phyloP scores from a whole-genome alignment of 2,329 filamentous ascomycete species.

The Blastomyces parvus region DNA sequence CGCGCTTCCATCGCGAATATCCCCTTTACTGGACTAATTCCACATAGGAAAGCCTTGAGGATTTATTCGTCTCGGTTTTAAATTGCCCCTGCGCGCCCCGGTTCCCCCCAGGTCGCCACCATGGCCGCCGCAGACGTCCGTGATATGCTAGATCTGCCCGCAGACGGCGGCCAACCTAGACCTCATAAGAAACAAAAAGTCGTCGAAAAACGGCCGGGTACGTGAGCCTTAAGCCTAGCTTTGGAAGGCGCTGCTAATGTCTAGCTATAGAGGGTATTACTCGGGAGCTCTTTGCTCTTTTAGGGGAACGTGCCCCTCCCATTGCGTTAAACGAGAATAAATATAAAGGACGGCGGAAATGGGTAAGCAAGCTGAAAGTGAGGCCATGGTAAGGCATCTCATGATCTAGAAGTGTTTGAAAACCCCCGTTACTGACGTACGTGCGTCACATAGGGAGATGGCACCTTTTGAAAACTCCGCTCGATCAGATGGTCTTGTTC shows the following conservation, averaged over 20 bases:
- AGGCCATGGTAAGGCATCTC: constrained; percentile 35
- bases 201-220: constrained; percentile 48
- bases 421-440: constrained; percentile 42
- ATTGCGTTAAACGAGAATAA: constrained; percentile 45
- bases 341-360: constrained; percentile 43
- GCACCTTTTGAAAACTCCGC: constrained; percentile 68
- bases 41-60: background rate
- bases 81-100: background rate
- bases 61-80: background rate
- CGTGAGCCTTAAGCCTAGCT: constrained; percentile 20
- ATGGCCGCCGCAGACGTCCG: constrained; percentile 65
- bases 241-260: constrained; percentile 9
- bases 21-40: background rate
- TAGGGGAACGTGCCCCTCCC: constrained; percentile 44
- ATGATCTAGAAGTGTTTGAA: constrained; percentile 46
- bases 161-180: constrained; percentile 45
- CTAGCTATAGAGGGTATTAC: constrained; percentile 38
- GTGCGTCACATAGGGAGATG: constrained; percentile 53
- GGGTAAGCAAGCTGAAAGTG: constrained; percentile 36
- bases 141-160: constrained; percentile 74
- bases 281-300: constrained; percentile 42
- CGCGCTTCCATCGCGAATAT: background rate
- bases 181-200: constrained; percentile 68
- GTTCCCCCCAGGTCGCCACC: background rate
- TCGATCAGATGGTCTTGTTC: constrained; percentile 58